phyloP scores from a whole-genome alignment of 106 monocot genomes.

The Apostasia shenzhenica region DNA sequence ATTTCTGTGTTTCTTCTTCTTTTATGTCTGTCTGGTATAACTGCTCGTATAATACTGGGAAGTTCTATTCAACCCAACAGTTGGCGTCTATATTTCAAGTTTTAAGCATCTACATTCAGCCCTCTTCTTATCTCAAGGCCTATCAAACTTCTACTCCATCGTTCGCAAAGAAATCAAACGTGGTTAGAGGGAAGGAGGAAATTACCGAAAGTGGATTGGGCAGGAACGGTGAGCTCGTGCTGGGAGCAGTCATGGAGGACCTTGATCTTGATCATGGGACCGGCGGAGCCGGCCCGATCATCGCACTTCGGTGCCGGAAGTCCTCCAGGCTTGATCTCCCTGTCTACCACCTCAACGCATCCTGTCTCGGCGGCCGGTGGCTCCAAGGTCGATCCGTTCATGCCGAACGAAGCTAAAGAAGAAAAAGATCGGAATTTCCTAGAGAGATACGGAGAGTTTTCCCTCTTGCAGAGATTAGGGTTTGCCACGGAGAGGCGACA shows the following conservation, averaged over 20 bases:
- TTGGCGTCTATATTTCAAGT: too few species aligned
- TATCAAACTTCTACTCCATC: too few species aligned
- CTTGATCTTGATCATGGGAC: slow-evolving; percentile 60
- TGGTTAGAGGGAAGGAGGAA: neutral
- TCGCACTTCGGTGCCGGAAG: slow-evolving; percentile 79
- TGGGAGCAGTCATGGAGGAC: slow-evolving; percentile 49
- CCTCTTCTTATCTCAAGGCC: too few species aligned
- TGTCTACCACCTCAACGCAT: slow-evolving; percentile 20
- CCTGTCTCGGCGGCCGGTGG: slow-evolving; percentile 10
- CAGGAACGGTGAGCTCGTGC: slow-evolving; percentile 61
- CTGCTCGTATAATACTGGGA: too few species aligned
- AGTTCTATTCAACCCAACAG: too few species aligned
- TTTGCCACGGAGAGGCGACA: too few species aligned
- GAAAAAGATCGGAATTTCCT: neutral
- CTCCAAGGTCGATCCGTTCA: slow-evolving; percentile 21
- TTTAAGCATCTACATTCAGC: too few species aligned
- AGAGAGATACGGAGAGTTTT: neutral
- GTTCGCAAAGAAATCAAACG: neutral
- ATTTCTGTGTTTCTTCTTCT: too few species aligned
- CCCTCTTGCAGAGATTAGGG: too few species aligned
- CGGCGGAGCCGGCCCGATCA: slow-evolving; percentile 15
- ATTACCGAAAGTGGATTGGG: slow-evolving; percentile 81
- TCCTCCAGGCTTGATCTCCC: slow-evolving; percentile 79
- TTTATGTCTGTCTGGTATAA: too few species aligned
- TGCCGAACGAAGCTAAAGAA: slow-evolving; percentile 1